A percentile compares a stretch with the other conserved stretches of the same genome.
These are phyloP conservation scores for Senecio squalidus DNA, from an alignment of 140 eudicot genomes.

Conservation along the genomic window DNA sequence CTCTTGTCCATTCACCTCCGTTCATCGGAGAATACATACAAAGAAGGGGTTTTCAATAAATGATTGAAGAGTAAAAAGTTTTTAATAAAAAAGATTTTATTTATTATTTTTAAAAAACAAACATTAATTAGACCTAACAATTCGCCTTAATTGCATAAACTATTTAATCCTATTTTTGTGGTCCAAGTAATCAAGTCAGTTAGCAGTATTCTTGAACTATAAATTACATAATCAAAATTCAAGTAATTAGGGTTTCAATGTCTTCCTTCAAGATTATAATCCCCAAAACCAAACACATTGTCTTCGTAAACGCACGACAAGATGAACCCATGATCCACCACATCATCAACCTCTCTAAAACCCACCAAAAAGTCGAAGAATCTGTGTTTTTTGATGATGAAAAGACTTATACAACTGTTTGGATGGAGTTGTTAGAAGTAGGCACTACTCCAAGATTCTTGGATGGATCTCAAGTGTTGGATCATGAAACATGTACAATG, in stretches of 20 bases:
- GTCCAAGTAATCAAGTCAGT: no score
- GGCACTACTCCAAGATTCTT: not conserved
- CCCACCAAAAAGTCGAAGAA: not conserved
- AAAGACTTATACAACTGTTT: not conserved
- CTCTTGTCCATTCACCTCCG: no score
- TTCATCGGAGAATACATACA: no score
- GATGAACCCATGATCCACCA: not conserved
- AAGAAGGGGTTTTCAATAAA: no score
- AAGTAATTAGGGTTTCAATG: not conserved
- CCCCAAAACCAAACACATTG: not conserved
- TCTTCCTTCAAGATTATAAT: slow-evolving; percentile 9
- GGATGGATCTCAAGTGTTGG: slow-evolving; percentile 3
- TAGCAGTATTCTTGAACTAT: no score
- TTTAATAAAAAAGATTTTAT: no score
- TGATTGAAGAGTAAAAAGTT: no score
- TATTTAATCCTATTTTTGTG: no score
- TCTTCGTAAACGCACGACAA: slow-evolving; percentile 11
- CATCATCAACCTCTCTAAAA: not conserved
- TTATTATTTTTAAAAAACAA: no score
- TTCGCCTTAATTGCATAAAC: no score
- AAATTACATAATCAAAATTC: no score
- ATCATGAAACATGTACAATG: not conserved
- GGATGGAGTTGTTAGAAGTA: not conserved
- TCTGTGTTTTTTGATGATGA: not conserved
- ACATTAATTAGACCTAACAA: no score